A percentile compares a stretch with the other conserved stretches of the same genome.
Conservation (phyloP, 345 rosid species). For the Salix viminalis region DNA sequence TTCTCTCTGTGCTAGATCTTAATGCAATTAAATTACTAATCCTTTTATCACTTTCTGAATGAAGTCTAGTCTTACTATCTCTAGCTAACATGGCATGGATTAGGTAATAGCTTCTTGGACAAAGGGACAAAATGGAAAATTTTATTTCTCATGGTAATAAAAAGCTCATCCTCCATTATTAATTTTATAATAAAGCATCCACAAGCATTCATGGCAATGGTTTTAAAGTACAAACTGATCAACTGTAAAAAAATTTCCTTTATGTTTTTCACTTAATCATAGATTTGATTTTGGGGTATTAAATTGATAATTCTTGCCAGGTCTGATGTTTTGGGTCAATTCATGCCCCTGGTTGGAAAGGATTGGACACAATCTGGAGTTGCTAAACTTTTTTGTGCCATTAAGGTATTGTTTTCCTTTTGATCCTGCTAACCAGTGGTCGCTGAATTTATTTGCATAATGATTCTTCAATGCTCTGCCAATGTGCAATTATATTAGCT, state of each 20-base stretch:
- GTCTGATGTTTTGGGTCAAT: conserved; percentile 93
- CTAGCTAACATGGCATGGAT: neutral
- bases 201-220: neutral
- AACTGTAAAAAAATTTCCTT: neutral
- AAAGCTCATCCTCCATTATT: neutral
- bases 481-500: neutral
- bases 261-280: neutral
- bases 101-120: neutral
- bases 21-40: neutral
- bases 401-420: conserved; percentile 46
- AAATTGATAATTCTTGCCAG: conserved; percentile 41
- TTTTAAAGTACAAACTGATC: neutral
- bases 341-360: conserved; percentile 95
- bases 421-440: neutral
- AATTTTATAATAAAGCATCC: neutral
- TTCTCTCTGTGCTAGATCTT: neutral
- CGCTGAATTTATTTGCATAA: neutral
- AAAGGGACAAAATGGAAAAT: neutral
- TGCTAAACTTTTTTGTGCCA: conserved; percentile 84
- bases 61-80: neutral
- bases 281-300: neutral
- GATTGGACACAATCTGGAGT: conserved; percentile 98
- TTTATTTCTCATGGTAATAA: neutral
- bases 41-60: neutral
- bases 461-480: neutral